Conservation (phyloP, 805 yeast species). For the Saturnispora kantuleensis region DNA sequence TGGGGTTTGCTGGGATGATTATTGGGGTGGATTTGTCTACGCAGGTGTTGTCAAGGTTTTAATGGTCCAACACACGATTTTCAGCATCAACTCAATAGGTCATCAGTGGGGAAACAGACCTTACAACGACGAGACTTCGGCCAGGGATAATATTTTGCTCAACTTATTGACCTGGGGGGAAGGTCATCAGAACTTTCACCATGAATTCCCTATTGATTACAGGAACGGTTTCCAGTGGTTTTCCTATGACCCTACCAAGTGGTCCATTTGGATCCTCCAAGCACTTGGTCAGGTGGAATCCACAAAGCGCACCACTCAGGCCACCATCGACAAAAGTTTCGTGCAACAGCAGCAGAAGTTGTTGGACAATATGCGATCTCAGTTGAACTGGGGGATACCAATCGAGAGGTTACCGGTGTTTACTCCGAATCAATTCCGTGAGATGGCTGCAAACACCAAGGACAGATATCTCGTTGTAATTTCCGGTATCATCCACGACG, state of each 20-base stretch:
- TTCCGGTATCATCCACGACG: constrained; percentile 87
- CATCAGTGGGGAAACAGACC: constrained; percentile 71
- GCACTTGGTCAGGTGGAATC: constrained; percentile 50
- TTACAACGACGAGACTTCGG: constrained; percentile 65
- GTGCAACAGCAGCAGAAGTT: constrained; percentile 78
- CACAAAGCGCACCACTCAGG: constrained; percentile 45
- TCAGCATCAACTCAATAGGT: constrained; percentile 74
- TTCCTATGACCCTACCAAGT: constrained; percentile 82
- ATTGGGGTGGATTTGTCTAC: constrained; percentile 63
- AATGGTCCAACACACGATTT: constrained; percentile 68
- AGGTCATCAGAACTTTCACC: constrained; percentile 88
- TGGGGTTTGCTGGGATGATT: constrained; percentile 65
- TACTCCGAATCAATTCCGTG: constrained; percentile 36
- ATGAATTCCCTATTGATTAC: constrained; percentile 89
- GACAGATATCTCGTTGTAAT: constrained; percentile 59
- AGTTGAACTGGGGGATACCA: constrained; percentile 90
- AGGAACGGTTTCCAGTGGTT: constrained; percentile 63
- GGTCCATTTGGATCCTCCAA: constrained; percentile 47
- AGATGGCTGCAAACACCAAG: constrained; percentile 26
- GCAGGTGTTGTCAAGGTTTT: constrained; percentile 70
- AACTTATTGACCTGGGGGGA: constrained; percentile 76
- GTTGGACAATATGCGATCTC: constrained; percentile 65
- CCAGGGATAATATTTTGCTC: constrained; percentile 53
- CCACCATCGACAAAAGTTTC: constrained; percentile 57
- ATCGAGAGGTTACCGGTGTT: constrained; percentile 73